phyloP scores from a whole-genome alignment of 2,329 filamentous ascomycete genomes.

The Fusarium sp. region DNA sequence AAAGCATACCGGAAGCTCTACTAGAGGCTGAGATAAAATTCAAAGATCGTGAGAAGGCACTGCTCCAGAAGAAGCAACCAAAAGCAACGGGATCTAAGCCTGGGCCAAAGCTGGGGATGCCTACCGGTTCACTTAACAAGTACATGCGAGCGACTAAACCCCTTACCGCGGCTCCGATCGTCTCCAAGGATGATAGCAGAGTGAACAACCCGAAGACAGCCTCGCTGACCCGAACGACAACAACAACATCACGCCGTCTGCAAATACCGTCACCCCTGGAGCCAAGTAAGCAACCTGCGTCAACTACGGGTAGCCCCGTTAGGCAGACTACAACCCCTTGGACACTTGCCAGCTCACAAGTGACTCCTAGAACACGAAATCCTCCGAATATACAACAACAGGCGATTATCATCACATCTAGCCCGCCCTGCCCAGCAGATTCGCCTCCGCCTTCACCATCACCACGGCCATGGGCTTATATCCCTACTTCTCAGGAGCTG shows the following conservation, averaged over 20 bases:
- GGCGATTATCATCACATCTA: constrained; percentile 57
- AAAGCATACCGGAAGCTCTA: constrained; percentile 40
- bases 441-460: constrained; percentile 46
- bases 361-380: constrained; percentile 50
- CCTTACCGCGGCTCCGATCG: constrained; percentile 2
- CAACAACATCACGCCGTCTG: constrained; percentile 27
- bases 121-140: constrained; percentile 51
- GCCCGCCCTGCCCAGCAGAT: constrained; percentile 47
- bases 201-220: constrained; percentile 4
- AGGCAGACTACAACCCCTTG: constrained; percentile 45
- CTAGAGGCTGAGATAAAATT: constrained; percentile 44
- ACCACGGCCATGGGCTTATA: constrained; percentile 26
- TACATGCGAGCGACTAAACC: constrained; percentile 55
- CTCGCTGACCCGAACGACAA: constrained; percentile 8
- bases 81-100: constrained; percentile 25
- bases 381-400: constrained; percentile 44
- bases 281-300: constrained; percentile 51
- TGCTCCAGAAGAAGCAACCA: constrained; percentile 29
- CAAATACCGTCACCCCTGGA: constrained; percentile 42
- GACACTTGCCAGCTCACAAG: constrained; percentile 56
- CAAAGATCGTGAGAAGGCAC: constrained; percentile 1
- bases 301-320: constrained; percentile 36
- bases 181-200: constrained; percentile 10
- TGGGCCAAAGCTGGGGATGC: constrained; percentile 34
- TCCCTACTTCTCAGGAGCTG: constrained; percentile 27